Evolutionary conservation across 1,284 basidiomycete species (phyloP), one percentile per base, ranked within the genome.

Genomic region (Xerocomus cyaneibrunnescens): DNA sequence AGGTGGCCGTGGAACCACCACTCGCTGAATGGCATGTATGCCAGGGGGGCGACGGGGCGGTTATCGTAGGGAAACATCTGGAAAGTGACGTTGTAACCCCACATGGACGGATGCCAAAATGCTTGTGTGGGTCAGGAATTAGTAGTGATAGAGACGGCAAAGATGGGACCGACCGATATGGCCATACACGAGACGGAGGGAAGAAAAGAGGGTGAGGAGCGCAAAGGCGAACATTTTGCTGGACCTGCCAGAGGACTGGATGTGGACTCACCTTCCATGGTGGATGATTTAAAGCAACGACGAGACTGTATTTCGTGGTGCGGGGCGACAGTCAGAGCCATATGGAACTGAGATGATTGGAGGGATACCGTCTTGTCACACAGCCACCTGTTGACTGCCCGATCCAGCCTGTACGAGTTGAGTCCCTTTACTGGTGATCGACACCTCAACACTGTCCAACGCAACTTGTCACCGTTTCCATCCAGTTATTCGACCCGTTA

Each of bases 1-100:
- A 68, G 58, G 50, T 66, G 65, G 8, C 56, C 56, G 34, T 75
- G 74, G 57, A 76, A 77, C 76, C 76, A 78, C 76, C 76, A 77
- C 7, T 74, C 23, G 22, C 58, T 37, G 57, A 76, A 78, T 0
- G 67, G 3, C 35, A 64, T 38, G 17, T 70, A 8, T 48, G 45
- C 38, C 13, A 77, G 66, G 0, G 75, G 76, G 0, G 51, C 55
- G 9, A 72, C 70, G 27, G 70, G 67, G 14, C 71, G 67, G 52
- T 72, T 72, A 16, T 67, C 66, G 43, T 67, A 69, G 31, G 12
- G 0, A 19, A 51, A 66, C 0, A 63, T 59, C 0, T 35, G 3
- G 3, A 0, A 1, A 1, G 66, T 67, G 22, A 67, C 66, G 16
- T 70, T 69, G 58, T 52, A 70, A 0, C 65, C 65, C 3, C 1